Conservation (phyloP, 2,329 filamentous ascomycete genomes). For the Cladophialophora carrionii region DNA sequence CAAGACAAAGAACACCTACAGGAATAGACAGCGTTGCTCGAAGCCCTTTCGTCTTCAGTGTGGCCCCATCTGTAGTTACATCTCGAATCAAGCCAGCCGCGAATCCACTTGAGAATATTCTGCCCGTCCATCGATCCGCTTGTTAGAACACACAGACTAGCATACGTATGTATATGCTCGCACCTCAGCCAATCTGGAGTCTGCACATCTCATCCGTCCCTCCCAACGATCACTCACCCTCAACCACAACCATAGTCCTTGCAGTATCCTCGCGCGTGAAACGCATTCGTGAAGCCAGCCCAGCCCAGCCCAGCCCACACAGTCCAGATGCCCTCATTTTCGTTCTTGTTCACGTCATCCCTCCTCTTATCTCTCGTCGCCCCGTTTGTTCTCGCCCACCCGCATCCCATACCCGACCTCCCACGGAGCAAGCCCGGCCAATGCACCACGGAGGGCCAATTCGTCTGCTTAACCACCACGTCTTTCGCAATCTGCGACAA, state of each 20-base stretch:
- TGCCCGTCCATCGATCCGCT: background rate
- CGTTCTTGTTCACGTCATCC: background rate
- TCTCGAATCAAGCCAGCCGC: background rate
- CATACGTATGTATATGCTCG: background rate
- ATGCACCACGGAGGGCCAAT: background rate
- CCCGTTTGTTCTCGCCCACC: background rate
- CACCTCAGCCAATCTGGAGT: background rate
- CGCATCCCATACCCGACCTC: background rate
- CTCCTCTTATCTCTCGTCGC: background rate
- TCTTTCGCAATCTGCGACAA: background rate
- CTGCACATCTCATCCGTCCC: background rate
- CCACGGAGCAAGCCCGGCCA: background rate
- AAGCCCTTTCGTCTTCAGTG: background rate
- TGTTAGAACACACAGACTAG: background rate
- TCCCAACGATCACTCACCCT: background rate
- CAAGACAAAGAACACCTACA: too few species aligned
- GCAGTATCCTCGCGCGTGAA: background rate
- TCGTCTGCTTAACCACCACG: slow-evolving; percentile 2
- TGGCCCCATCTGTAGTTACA: background rate
- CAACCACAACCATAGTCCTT: background rate
- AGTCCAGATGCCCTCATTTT: background rate
- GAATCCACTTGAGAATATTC: background rate
- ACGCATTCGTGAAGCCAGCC: background rate
- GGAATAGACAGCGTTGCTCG: background rate
- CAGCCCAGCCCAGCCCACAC: background rate